Conservation (phyloP, 345 rosid species). For the Dipteronia sinensis region DNA sequence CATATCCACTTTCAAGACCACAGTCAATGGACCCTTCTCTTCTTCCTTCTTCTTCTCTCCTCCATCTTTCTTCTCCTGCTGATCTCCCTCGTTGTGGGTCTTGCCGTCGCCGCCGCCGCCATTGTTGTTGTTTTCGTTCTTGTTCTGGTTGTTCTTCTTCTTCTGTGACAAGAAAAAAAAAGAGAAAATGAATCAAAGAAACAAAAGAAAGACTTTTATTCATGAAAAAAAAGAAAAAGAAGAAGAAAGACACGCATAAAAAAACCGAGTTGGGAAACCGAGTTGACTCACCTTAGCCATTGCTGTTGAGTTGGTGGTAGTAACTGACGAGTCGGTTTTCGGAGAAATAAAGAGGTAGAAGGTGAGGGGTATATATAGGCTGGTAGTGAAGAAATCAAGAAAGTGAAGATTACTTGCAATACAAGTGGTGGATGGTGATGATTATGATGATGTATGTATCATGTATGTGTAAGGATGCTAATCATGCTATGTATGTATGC, state of each 20-base stretch:
- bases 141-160: slow-evolving; percentile 16
- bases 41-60: slow-evolving; percentile 29
- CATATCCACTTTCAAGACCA: slow-evolving; percentile 74
- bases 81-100: slow-evolving; percentile 24
- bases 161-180: slow-evolving; percentile 16
- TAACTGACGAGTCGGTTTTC: background rate
- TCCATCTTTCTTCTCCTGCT: slow-evolving; percentile 29
- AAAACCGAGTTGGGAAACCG: background rate
- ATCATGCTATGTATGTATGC: background rate
- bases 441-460: background rate
- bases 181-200: too few species aligned
- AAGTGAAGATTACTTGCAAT: background rate
- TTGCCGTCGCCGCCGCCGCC: background rate
- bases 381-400: background rate
- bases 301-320: background rate
- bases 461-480: background rate
- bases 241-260: background rate
- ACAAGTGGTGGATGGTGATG: background rate
- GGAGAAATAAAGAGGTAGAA: background rate
- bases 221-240: background rate
- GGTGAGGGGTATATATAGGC: background rate
- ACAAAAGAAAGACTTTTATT: background rate
- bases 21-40: slow-evolving; percentile 30
- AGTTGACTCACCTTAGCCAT: slow-evolving; percentile 38
- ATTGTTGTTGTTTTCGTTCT: background rate